These are phyloP conservation scores for Carex littledalei DNA, from an alignment of 176 grass and related monocot species.

Conservation along the genomic window DNA sequence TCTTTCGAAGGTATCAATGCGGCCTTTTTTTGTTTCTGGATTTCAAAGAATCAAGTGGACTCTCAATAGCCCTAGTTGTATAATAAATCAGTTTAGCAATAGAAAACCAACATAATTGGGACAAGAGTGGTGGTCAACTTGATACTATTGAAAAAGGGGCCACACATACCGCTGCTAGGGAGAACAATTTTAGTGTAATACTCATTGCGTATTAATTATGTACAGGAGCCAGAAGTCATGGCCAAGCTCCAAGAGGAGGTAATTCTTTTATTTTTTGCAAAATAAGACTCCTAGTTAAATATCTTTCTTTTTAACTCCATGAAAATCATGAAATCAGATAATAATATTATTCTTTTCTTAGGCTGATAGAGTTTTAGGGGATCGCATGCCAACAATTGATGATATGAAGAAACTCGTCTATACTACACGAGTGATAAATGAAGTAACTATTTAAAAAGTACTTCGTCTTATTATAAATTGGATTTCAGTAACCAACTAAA, in stretches of 20 bases:
- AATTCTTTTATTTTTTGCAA: slow-evolving; percentile 22
- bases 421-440: slow-evolving; percentile 89
- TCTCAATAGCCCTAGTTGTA: not conserved
- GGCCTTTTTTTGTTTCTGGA: not conserved
- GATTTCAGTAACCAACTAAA: not conserved
- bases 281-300: slow-evolving; percentile 6
- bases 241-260: slow-evolving; percentile 95
- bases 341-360: slow-evolving; percentile 26
- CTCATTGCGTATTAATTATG: not conserved
- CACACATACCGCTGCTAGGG: not conserved
- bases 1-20: slow-evolving; percentile 62
- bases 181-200: not conserved
- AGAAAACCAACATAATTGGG: not conserved
- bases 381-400: slow-evolving; percentile 64
- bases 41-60: not conserved
- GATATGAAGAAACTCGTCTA: slow-evolving; percentile 90
- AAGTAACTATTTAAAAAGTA: slow-evolving; percentile 38
- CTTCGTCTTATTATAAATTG: not conserved
- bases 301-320: slow-evolving; percentile 12
- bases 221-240: slow-evolving; percentile 77
- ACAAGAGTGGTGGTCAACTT: not conserved
- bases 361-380: slow-evolving; percentile 84
- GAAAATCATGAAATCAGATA: not conserved
- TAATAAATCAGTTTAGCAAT: not conserved
- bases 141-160: not conserved